Conservation (phyloP, 2,329 filamentous ascomycete species). For the Alternaria arbusti region DNA sequence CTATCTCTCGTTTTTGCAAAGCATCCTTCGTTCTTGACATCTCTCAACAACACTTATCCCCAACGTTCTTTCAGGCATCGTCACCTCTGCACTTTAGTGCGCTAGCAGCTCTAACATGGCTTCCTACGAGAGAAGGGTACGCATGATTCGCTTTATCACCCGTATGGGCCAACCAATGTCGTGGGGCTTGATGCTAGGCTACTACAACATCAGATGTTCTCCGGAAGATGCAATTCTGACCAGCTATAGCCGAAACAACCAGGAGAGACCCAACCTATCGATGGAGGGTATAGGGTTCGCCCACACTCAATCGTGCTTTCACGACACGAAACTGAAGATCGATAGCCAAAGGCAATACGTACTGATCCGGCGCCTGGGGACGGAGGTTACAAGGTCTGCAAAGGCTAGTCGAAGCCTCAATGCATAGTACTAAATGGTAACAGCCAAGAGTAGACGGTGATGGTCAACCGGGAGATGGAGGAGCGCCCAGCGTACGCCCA, state of each 20-base stretch:
- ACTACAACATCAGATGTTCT: too few relatives aligned
- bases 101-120: too few relatives aligned
- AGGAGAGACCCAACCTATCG: too few relatives aligned
- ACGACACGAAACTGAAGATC: neutral
- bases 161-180: too few relatives aligned
- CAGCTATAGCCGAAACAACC: neutral
- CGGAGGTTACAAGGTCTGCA: neutral
- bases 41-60: too few relatives aligned
- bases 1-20: neutral
- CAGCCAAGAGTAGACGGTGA: too few relatives aligned
- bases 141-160: neutral
- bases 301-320: neutral
- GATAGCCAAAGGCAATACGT: neutral
- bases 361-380: neutral
- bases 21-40: neutral
- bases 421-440: too few relatives aligned
- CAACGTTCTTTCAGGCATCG: too few relatives aligned
- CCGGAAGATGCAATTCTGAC: neutral
- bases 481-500: too few relatives aligned
- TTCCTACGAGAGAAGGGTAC: neutral
- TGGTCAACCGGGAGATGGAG: too few relatives aligned
- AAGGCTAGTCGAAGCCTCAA: neutral
- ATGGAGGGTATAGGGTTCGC: neutral
- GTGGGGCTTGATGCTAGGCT: too few relatives aligned
- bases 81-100: too few relatives aligned